These are phyloP conservation scores for Trametes villosa DNA, from an alignment of 768 basidiomycete genomes.

Conservation along the genomic window DNA sequence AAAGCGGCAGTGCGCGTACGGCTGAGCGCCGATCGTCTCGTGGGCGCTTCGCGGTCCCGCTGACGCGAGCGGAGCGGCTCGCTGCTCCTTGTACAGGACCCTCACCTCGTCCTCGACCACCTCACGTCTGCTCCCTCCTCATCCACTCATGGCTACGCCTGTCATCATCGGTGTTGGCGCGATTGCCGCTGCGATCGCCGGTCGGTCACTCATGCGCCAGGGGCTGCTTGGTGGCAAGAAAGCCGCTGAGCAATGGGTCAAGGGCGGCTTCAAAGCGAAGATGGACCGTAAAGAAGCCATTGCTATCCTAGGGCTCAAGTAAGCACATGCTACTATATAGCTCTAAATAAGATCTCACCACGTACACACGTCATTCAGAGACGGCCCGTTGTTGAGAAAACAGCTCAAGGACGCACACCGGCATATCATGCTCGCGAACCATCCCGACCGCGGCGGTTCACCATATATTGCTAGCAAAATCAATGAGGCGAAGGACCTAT, in stretches of 20 bases:
- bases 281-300: conserved; percentile 97
- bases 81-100: conserved; percentile 23
- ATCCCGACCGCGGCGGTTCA: conserved; percentile 98
- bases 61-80: conserved; percentile 25
- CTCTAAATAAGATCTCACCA: no score
- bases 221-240: conserved; percentile 61
- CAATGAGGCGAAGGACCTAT: conserved; percentile 94
- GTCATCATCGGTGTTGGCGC: conserved; percentile 78
- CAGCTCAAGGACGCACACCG: conserved; percentile 95
- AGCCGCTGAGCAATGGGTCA: conserved; percentile 83
- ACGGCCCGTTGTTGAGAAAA: conserved; percentile 73
- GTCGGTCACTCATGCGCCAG: conserved; percentile 68
- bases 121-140: conserved; percentile 1
- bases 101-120: not conserved
- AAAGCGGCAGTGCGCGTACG: not conserved
- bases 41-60: conserved; percentile 1
- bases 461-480: conserved; percentile 98
- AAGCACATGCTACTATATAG: conserved; percentile 32
- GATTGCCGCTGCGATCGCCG: conserved; percentile 74
- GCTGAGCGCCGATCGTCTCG: not conserved
- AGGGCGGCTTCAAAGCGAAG: conserved; percentile 93
- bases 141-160: conserved; percentile 70
- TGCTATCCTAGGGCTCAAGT: conserved; percentile 92
- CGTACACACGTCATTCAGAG: conserved; percentile 53
- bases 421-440: conserved; percentile 96